A percentile compares a stretch with the other conserved stretches of the same genome.
Conservation (phyloP, 805 yeast genomes). For the Starmera amethionina region DNA sequence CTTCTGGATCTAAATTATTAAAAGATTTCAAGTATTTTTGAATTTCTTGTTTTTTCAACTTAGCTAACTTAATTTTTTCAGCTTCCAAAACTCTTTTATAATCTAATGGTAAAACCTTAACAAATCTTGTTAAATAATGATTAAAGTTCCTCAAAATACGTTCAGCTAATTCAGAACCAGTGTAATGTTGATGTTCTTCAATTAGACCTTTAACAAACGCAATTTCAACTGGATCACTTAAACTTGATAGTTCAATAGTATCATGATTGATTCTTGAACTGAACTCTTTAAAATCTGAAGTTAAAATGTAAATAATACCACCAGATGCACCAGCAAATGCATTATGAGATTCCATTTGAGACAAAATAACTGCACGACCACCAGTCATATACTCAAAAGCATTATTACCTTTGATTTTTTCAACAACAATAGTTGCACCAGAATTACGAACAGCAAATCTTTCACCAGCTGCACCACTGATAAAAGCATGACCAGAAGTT, state of each 20-base stretch:
- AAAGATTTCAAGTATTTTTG: constrained; percentile 56
- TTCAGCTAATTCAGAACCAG: constrained; percentile 85
- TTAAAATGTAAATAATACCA: constrained; percentile 95
- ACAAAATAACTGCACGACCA: constrained; percentile 91
- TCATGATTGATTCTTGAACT: constrained; percentile 67
- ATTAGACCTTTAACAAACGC: constrained; percentile 88
- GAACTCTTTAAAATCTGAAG: constrained; percentile 84
- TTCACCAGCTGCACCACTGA: constrained; percentile 97
- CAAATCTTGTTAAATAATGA: constrained; percentile 79
- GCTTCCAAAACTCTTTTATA: constrained; percentile 82
- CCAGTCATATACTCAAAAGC: constrained; percentile 99
- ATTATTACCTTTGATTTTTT: constrained; percentile 90
- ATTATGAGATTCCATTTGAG: constrained; percentile 85
- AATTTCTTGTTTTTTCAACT: constrained; percentile 46
- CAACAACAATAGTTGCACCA: constrained; percentile 95
- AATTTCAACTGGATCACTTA: constrained; percentile 84
- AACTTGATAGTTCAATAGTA: constrained; percentile 67
- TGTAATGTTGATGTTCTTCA: constrained; percentile 93
- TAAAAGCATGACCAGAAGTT: constrained; percentile 87
- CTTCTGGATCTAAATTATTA: constrained; percentile 66
- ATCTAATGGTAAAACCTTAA: constrained; percentile 87
- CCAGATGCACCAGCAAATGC: constrained; percentile 95
- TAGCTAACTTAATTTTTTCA: constrained; percentile 59
- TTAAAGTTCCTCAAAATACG: constrained; percentile 79
- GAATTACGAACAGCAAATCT: constrained; percentile 98